Base-by-base conservation (phyloP, 495 filamentous ascomycete species). In the Aspergillus homomorphus region DNA sequence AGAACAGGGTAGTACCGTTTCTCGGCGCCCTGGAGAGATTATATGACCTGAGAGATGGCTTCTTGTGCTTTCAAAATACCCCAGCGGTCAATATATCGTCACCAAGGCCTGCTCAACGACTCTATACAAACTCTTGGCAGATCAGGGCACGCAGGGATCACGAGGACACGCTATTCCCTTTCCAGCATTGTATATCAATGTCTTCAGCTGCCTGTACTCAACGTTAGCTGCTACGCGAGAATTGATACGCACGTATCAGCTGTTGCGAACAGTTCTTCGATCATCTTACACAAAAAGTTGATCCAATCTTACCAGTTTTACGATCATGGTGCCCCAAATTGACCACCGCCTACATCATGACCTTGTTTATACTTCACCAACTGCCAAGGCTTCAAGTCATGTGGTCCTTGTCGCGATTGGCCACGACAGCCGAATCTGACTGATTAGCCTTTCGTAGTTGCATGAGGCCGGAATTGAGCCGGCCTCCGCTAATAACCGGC, bases 401-500 rank as follows among this genome's bases (percentile, higher is more conserved):
- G 59, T 45, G 58, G 59, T 19, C 33, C 28, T 3, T 3, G 4
- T 19, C 46, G 24, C 64, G 49, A 73, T 73, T 73, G 58, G 63
- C 20, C 24, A 42, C 1, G 22, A 43, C 42, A 22, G 44, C 54
- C 50, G 57, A 62, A 66, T 64, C 64, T 54, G 19, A 20, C n/a
- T 8, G 23, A 22, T 65, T 72, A 65, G 55, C 56, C 66, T 72
- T 70, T 68, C 33, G 53, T 74, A 73, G 70, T 63, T 59, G 57
- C 53, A 62, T 30, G 67, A 75, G 73, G 73, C 74, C 76, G 74
- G 73, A 74, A 76, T 74, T 63, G 53, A 62, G 53, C 73, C 72
- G 74, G 74, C 74, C 74, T 75, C 76, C 76, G 76, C 56, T 55
- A 64, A 64, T 78, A 77, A 53, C 75, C 75, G 75, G 49, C 58